phyloP scores from a whole-genome alignment of 352 stramenopile species.

The Hyaloperonospora arabidopsidis region DNA sequence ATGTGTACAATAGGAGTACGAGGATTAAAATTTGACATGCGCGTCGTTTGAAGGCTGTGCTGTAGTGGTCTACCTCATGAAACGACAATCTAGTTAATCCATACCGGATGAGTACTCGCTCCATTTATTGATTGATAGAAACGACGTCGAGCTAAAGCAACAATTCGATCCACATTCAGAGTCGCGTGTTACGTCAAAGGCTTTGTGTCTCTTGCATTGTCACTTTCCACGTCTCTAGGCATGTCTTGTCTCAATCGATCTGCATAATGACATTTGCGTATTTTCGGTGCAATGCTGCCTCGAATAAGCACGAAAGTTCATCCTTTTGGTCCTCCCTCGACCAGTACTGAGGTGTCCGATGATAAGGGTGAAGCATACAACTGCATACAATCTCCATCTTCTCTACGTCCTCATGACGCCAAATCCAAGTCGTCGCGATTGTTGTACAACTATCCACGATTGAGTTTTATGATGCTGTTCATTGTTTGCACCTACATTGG shows the following conservation, averaged over 20 bases:
- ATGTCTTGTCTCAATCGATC: constrained; percentile 5
- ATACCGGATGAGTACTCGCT: constrained; percentile 63
- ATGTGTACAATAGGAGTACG: constrained; percentile 24
- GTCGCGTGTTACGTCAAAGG: not conserved
- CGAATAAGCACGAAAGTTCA: constrained; percentile 20
- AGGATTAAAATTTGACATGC: constrained; percentile 72
- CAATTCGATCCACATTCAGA: not conserved
- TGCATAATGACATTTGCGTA: not conserved
- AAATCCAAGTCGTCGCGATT: constrained; percentile 12
- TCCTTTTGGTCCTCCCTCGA: constrained; percentile 7
- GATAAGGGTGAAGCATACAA: constrained; percentile 10
- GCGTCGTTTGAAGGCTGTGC: constrained; percentile 64
- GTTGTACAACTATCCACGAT: constrained; percentile 38
- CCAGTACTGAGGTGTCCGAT: not conserved
- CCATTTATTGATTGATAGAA: constrained; percentile 6
- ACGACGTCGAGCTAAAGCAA: not conserved
- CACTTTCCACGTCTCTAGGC: not conserved
- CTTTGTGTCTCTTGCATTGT: constrained; percentile 1
- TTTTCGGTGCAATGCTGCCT: constrained; percentile 13
- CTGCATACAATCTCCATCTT: constrained; percentile 19
- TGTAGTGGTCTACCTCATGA: constrained; percentile 52
- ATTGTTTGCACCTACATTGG: constrained; percentile 33
- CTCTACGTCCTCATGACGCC: constrained; percentile 1
- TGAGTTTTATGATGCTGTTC: constrained; percentile 50
- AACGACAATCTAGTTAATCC: constrained; percentile 79